Conservation (phyloP, 129 eudicot genomes). For the Helianthus annuus region HanXRQr2.0-SUNRISE NC_035442.2:117912061-117912560, state of each 20-base stretch:
- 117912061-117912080: slow-evolving; percentile 85
- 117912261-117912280: neutral
- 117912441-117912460: too few species aligned
- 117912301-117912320: too few species aligned
- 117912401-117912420: too few species aligned
- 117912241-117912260: slow-evolving; percentile 46
- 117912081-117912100: slow-evolving; percentile 73
- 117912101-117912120: slow-evolving; percentile 84
- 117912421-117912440: too few species aligned
- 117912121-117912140: slow-evolving; percentile 85
- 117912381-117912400: too few species aligned
- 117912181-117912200: slow-evolving; percentile 70
- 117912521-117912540: too few species aligned
- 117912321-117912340: too few species aligned
- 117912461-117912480: too few species aligned
- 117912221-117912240: slow-evolving; percentile 93
- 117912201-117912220: slow-evolving; percentile 84
- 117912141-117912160: slow-evolving; percentile 84
- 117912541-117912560: too few species aligned
- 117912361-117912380: too few species aligned
- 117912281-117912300: slow-evolving; percentile 1
- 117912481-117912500: too few species aligned
- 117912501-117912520: neutral
- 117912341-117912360: too few species aligned
- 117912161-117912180: slow-evolving; percentile 93